A percentile compares a stretch with the other conserved stretches of the same genome.
Conservation (phyloP, 1,139 yeast genomes). For the Sugiyamaella neomexicana region DNA sequence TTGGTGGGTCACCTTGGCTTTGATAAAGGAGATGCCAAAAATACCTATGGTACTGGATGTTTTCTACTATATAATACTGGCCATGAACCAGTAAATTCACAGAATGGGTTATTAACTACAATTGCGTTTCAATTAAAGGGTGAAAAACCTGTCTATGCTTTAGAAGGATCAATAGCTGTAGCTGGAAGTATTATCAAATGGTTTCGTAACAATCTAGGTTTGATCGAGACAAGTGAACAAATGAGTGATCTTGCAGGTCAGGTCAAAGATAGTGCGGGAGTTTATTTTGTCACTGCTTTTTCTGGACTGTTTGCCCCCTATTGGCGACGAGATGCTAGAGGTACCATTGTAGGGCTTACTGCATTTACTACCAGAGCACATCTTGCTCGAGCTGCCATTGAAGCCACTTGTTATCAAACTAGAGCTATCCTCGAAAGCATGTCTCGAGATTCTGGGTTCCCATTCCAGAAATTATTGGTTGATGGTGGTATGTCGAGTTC, state of each 20-base stretch:
- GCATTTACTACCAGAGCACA: slow-evolving; percentile 86
- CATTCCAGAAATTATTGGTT: slow-evolving; percentile 55
- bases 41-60: slow-evolving; percentile 98
- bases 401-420: slow-evolving; percentile 93
- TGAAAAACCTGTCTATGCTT: slow-evolving; percentile 76
- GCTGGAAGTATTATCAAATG: slow-evolving; percentile 95
- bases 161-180: slow-evolving; percentile 95
- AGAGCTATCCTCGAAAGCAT: slow-evolving; percentile 87
- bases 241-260: slow-evolving; percentile 87
- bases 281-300: slow-evolving; percentile 92
- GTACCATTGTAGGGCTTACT: slow-evolving; percentile 89
- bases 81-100: slow-evolving; percentile 51
- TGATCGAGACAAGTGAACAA: slow-evolving; percentile 79
- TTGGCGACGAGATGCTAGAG: slow-evolving; percentile 93
- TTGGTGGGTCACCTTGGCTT: slow-evolving; percentile 90
- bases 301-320: slow-evolving; percentile 94
- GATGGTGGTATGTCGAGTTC: slow-evolving; percentile 98
- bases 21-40: slow-evolving; percentile 81
- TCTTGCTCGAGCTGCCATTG: slow-evolving; percentile 90
- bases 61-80: slow-evolving; percentile 91
- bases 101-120: slow-evolving; percentile 84
- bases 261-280: slow-evolving; percentile 84
- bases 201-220: slow-evolving; percentile 85
- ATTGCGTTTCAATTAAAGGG: slow-evolving; percentile 87
- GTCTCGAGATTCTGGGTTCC: slow-evolving; percentile 76